These are phyloP conservation scores for Aechmea fasciata DNA, from an alignment of 176 grass and related monocot species.

Conservation along the genomic window DNA sequence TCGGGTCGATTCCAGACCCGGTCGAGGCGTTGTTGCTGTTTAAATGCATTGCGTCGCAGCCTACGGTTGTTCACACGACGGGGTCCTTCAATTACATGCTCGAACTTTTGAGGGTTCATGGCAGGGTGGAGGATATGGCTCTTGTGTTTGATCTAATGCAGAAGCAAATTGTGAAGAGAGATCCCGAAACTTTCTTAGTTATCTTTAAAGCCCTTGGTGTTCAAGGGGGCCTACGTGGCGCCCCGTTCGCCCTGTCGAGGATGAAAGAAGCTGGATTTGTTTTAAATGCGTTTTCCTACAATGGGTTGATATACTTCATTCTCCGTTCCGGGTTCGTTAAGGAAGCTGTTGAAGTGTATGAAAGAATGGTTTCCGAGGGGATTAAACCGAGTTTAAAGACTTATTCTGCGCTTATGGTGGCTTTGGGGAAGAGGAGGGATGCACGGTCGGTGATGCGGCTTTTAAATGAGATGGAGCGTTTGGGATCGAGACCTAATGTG, in stretches of 20 bases:
- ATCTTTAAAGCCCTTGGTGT: slow-evolving; percentile 55
- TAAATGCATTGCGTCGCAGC: slow-evolving; percentile 34
- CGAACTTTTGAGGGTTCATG: slow-evolving; percentile 55
- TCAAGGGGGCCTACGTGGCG: slow-evolving; percentile 46
- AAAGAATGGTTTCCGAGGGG: slow-evolving; percentile 37
- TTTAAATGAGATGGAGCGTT: slow-evolving; percentile 59
- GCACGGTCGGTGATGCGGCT: slow-evolving; percentile 44
- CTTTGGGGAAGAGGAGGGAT: slow-evolving; percentile 68
- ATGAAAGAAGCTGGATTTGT: slow-evolving; percentile 58
- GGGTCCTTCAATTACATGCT: slow-evolving; percentile 95
- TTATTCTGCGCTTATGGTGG: slow-evolving; percentile 73
- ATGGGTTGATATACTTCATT: slow-evolving; percentile 77
- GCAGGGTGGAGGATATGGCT: slow-evolving; percentile 55
- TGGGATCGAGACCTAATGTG: slow-evolving; percentile 68
- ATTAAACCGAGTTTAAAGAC: slow-evolving; percentile 51
- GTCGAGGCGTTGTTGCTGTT: slow-evolving; percentile 51
- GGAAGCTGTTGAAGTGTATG: slow-evolving; percentile 65
- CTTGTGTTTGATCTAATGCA: slow-evolving; percentile 95
- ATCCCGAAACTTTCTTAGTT: slow-evolving; percentile 44
- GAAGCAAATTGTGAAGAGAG: slow-evolving; percentile 61
- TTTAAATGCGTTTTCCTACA: slow-evolving; percentile 67
- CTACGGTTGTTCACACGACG: slow-evolving; percentile 50
- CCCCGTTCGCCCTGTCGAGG: slow-evolving; percentile 41
- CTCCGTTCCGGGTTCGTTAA: slow-evolving; percentile 48
- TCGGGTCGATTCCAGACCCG: slow-evolving; percentile 41